These are phyloP conservation scores for Herpetomonas samuelpessoai DNA, from an alignment of 208 protist genomes.

Conservation along the genomic window DNA sequence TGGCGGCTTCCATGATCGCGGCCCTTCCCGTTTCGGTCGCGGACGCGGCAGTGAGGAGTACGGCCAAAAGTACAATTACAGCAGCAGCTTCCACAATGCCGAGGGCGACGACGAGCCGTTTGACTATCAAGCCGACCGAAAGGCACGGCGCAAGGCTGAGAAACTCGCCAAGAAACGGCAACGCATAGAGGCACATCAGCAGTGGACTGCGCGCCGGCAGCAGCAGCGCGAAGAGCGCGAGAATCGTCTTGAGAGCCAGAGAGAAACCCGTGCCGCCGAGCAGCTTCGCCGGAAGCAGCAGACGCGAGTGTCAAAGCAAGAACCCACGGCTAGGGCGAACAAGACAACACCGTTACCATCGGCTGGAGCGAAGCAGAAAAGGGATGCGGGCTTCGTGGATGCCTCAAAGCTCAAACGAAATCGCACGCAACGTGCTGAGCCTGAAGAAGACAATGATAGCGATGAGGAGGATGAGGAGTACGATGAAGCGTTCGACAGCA, in stretches of 20 bases:
- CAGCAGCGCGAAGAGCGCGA: constrained; percentile 12
- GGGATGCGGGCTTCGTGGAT: not conserved
- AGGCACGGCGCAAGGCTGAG: constrained; percentile 51
- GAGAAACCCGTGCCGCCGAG: constrained; percentile 17
- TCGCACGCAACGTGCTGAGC: not conserved
- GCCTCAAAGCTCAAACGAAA: not conserved
- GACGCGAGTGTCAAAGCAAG: too few relatives aligned
- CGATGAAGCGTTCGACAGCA: not conserved
- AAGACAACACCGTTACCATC: too few relatives aligned
- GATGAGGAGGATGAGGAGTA: constrained; percentile 1
- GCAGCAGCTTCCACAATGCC: constrained; percentile 20
- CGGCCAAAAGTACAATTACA: not conserved
- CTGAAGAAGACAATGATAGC: constrained; percentile 3
- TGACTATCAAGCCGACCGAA: constrained; percentile 58
- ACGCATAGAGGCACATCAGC: constrained; percentile 54
- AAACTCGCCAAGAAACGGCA: constrained; percentile 35
- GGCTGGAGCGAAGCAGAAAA: constrained; percentile 9
- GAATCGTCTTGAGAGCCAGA: constrained; percentile 14
- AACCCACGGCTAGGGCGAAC: too few relatives aligned
- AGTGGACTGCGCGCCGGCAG: constrained; percentile 50
- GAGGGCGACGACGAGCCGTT: constrained; percentile 10
- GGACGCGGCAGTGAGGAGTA: not conserved
- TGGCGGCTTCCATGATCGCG: constrained; percentile 12
- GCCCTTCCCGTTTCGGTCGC: not conserved
- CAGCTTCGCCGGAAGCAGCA: constrained; percentile 5